phyloP scores from a whole-genome alignment of 2,329 filamentous ascomycete species.

The Cladophialophora yegresii region DNA sequence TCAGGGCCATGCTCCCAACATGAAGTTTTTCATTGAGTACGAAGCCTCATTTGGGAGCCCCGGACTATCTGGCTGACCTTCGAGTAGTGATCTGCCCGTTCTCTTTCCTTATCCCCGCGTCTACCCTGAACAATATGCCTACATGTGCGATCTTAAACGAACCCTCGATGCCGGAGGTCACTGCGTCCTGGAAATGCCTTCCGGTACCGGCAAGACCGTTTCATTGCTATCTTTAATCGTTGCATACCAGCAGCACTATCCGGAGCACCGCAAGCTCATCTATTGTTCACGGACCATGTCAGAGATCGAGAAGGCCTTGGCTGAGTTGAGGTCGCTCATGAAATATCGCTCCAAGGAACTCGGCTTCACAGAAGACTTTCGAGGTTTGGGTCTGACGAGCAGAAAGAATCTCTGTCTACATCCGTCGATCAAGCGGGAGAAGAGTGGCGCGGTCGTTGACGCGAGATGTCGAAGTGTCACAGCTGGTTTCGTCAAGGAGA shows the following conservation, averaged over 20 bases:
- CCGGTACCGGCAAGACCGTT: conserved; percentile 95
- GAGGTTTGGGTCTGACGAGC: conserved; percentile 88
- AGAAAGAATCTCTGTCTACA: conserved; percentile 97
- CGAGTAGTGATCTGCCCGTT: conserved; percentile 63
- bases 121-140: conserved; percentile 73
- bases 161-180: conserved; percentile 94
- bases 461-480: conserved; percentile 94
- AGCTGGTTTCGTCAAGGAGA: conserved; percentile 95
- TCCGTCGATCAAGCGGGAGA: conserved; percentile 92
- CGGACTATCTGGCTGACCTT: conserved; percentile 23
- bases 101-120: conserved; percentile 75
- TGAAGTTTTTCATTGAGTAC: conserved; percentile 79
- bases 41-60: conserved; percentile 27
- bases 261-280: conserved; percentile 91
- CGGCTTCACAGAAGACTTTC: conserved; percentile 89
- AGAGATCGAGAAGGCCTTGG: conserved; percentile 95
- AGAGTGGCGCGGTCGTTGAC: conserved; percentile 91
- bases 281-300: conserved; percentile 99
- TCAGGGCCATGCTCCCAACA: conserved; percentile 46
- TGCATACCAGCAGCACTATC: conserved; percentile 91
- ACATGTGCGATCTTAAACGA: conserved; percentile 82
- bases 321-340: conserved; percentile 89
- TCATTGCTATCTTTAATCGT: conserved; percentile 93
- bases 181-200: conserved; percentile 98
- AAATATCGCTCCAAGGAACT: conserved; percentile 88